Evolutionary conservation across 2,329 filamentous ascomycete genomes (phyloP).

Genomic region (Malbranchea zuffiana): DNA sequence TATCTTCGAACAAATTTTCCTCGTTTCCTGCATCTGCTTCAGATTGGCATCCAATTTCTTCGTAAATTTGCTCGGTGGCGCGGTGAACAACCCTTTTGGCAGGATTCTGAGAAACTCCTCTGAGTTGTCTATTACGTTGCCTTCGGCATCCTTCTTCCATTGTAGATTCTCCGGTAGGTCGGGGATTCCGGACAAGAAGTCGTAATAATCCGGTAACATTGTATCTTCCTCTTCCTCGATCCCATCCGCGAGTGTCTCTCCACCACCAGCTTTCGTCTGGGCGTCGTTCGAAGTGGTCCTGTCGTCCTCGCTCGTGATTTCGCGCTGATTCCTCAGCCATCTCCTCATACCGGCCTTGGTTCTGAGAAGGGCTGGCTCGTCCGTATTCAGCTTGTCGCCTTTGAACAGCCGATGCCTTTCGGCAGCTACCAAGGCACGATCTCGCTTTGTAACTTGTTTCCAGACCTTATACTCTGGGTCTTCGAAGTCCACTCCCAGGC

Average conservation of each 20-base stretch:
- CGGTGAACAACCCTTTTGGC: conserved; percentile 61
- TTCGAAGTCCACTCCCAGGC: conserved; percentile 71
- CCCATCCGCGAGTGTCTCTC: conserved; percentile 83
- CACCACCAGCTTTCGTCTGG: conserved; percentile 38
- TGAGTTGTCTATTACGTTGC: conserved; percentile 75
- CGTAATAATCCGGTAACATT: conserved; percentile 89
- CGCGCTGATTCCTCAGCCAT: conserved; percentile 68
- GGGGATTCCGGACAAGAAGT: conserved; percentile 72
- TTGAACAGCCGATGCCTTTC: conserved; percentile 80
- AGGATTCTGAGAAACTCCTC: conserved; percentile 75
- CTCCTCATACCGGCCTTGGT: conserved; percentile 82
- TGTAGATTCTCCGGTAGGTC: conserved; percentile 66
- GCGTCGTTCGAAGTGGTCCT: conserved; percentile 33
- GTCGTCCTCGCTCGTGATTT: conserved; percentile 46
- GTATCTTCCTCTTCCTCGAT: conserved; percentile 81
- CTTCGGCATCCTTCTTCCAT: conserved; percentile 84
- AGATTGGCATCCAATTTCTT: conserved; percentile 84
- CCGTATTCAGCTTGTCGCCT: conserved; percentile 69
- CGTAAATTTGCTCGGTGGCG: conserved; percentile 62
- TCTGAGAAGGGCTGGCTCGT: conserved; percentile 77
- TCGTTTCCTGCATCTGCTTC: conserved; percentile 88
- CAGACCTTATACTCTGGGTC: conserved; percentile 89
- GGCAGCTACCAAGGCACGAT: conserved; percentile 73
- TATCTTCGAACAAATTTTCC: conserved; percentile 93
- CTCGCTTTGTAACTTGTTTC: conserved; percentile 98